A percentile compares a stretch with the other conserved stretches of the same genome.
These are phyloP conservation scores for Ophiostoma angusticollis DNA, from an alignment of 2,329 filamentous ascomycete species.

Conservation along the genomic window DNA sequence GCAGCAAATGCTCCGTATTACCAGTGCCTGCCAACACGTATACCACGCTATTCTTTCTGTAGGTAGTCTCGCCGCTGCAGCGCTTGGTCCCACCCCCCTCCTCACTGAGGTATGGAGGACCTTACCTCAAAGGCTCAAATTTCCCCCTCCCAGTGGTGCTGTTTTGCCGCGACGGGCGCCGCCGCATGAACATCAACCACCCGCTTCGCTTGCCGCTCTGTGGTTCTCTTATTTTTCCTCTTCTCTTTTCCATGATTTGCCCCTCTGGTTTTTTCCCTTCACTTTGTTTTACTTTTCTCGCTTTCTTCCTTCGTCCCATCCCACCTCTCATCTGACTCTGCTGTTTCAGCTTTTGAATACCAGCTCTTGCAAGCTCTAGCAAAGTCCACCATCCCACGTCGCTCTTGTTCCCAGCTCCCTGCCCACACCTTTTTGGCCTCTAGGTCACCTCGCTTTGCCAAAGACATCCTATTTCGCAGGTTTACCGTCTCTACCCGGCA, in stretches of 20 bases:
- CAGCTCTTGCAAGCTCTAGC: background rate
- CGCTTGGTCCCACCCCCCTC: conserved; percentile 9
- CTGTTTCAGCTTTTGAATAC: too few relatives aligned
- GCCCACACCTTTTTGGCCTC: background rate
- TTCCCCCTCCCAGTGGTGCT: too few relatives aligned
- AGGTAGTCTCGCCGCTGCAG: conserved; percentile 5
- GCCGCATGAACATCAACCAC: conserved; percentile 16
- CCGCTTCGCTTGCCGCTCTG: too few relatives aligned
- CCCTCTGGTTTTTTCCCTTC: background rate
- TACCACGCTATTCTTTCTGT: too few relatives aligned
- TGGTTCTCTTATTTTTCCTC: background rate
- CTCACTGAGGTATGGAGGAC: too few relatives aligned
- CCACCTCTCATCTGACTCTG: too few relatives aligned
- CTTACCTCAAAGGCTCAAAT: conserved; percentile 7
- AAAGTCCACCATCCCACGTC: background rate
- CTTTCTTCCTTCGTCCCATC: background rate
- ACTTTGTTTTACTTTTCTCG: too few relatives aligned
- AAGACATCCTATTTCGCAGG: background rate
- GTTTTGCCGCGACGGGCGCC: conserved; percentile 25
- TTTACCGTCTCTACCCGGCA: conserved; percentile 10
- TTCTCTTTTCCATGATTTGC: background rate
- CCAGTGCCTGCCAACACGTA: too few relatives aligned
- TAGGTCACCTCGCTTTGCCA: background rate
- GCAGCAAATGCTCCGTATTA: background rate
- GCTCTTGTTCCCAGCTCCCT: background rate